Evolutionary conservation across 768 basidiomycete species (phyloP), one percentile per base, ranked within the genome.

Genomic region (Tephrocybe sp.): DNA sequence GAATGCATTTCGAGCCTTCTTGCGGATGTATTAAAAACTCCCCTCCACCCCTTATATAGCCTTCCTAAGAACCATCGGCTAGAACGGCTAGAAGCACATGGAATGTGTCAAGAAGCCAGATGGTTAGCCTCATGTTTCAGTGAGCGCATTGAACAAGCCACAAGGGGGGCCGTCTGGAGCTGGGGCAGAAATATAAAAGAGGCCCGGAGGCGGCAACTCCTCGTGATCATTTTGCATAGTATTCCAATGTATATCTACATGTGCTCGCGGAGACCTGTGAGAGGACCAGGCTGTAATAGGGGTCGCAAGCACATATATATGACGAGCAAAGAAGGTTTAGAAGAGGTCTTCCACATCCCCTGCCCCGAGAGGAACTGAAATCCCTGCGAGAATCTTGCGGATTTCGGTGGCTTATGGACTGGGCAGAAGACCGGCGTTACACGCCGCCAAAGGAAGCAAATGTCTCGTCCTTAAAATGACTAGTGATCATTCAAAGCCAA

Each of bases 161-260:
- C 9, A 49, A 19, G 24, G 28, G 12, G 35, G 36, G n/a, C 50
- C 53, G 40, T 39, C 44, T 49, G 42, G 44, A 39, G 41, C 37
- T 49, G 28, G 36, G 41, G 21, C 42, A 22, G 41, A 37, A 47
- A 55, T 40, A 55, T 47, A 45, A 40, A 46, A 34, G 51, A 42
- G 24, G 30, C 50, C 44, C 28, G 30, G 22, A 44, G 41, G 46
- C 39, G 41, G 46, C 38, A 47, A 49, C 44, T 42, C 49, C 59
- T 16, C 52, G 59, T 58, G 54, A 60, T 52, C 56, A 53, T 18
- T 41, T 39, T 52, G 39, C 39, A 47, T 55, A 50, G 52, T 60
- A 58, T 60, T 60, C 38, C 51, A 49, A 43, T 45, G 46, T 53
- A 53, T 58, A 55, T 51, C 40, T 55, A 60, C 59, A 60, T 55